Evolutionary conservation across 345 rosid species (phyloP).

Genomic region (Laguncularia racemosa): DNA sequence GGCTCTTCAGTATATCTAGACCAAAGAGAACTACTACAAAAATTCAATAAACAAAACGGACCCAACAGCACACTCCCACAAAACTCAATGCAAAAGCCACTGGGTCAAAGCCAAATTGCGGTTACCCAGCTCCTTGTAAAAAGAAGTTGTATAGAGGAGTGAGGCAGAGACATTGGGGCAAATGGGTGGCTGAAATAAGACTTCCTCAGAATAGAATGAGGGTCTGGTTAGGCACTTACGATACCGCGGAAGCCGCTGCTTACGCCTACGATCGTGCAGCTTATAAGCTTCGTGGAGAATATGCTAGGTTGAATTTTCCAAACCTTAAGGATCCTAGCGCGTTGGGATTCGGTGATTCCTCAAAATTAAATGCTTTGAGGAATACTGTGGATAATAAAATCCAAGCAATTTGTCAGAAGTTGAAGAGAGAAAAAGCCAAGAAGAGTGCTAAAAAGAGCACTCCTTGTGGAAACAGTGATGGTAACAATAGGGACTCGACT

Average conservation of each 20-base stretch:
- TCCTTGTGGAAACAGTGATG: slow-evolving; percentile 2
- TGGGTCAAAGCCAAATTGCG: slow-evolving; percentile 1
- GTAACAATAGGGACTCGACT: no score
- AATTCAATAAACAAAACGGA: slow-evolving; percentile 40
- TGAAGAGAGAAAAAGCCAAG: slow-evolving; percentile 53
- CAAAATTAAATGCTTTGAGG: slow-evolving; percentile 46
- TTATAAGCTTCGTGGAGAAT: slow-evolving; percentile 86
- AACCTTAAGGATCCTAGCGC: slow-evolving; percentile 50
- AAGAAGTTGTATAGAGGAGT: slow-evolving; percentile 93
- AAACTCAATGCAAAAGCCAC: slow-evolving; percentile 22
- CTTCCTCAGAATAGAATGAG: slow-evolving; percentile 89
- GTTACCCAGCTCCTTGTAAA: slow-evolving; percentile 15
- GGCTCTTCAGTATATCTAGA: slow-evolving; percentile 81
- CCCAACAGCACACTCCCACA: slow-evolving; percentile 2
- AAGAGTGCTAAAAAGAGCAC: slow-evolving; percentile 31
- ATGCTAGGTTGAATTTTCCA: slow-evolving; percentile 84
- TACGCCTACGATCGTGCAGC: slow-evolving; percentile 96
- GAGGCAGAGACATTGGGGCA: slow-evolving; percentile 98
- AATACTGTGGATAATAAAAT: slow-evolving; percentile 73
- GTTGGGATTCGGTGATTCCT: slow-evolving; percentile 45
- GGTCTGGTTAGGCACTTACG: slow-evolving; percentile 94
- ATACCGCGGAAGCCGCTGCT: slow-evolving; percentile 85
- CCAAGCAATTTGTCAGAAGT: slow-evolving; percentile 74
- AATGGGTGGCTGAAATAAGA: slow-evolving; percentile 98
- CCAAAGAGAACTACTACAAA: slow-evolving; percentile 70